Evolutionary conservation across 2,329 filamentous ascomycete species (phyloP).

Genomic region (Fusarium nygamai): DNA sequence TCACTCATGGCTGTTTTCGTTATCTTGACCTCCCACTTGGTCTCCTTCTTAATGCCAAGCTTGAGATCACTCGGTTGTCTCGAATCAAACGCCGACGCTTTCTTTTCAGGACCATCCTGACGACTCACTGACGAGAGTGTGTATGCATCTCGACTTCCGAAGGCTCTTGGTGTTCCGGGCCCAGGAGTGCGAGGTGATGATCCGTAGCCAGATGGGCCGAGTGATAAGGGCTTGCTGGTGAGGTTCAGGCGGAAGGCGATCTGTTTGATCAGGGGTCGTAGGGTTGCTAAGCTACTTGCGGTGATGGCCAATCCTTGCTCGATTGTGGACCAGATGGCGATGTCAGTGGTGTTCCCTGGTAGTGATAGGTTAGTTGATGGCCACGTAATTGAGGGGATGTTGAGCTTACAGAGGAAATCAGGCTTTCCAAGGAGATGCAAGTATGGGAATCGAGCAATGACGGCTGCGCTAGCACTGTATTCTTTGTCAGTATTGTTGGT

Average conservation of each 20-base stretch:
- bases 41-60: slow-evolving; percentile 16
- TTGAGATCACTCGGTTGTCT: background rate
- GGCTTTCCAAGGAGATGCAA: slow-evolving; percentile 45
- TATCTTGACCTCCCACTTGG: slow-evolving; percentile 24
- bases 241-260: slow-evolving; percentile 18
- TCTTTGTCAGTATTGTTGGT: background rate
- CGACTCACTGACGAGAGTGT: slow-evolving; percentile 24
- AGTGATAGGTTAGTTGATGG: background rate
- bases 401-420: slow-evolving; percentile 52
- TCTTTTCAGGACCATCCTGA: background rate
- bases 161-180: slow-evolving; percentile 26
- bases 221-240: slow-evolving; percentile 24
- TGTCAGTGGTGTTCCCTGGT: slow-evolving; percentile 49
- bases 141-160: slow-evolving; percentile 14
- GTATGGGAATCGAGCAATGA: slow-evolving; percentile 51
- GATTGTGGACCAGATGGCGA: slow-evolving; percentile 58
- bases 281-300: slow-evolving; percentile 54
- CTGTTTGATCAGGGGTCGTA: slow-evolving; percentile 52
- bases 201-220: slow-evolving; percentile 19
- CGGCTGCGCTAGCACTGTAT: slow-evolving; percentile 52
- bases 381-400: accelerated
- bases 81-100: background rate
- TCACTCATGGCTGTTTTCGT: slow-evolving; percentile 13
- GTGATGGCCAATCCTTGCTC: slow-evolving; percentile 57
- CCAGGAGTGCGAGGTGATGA: slow-evolving; percentile 6